A percentile compares a stretch with the other conserved stretches of the same genome.
These are phyloP conservation scores for Debaryomyces subglobosus DNA, from an alignment of 1,139 yeast genomes.

Conservation along the genomic window DNA sequence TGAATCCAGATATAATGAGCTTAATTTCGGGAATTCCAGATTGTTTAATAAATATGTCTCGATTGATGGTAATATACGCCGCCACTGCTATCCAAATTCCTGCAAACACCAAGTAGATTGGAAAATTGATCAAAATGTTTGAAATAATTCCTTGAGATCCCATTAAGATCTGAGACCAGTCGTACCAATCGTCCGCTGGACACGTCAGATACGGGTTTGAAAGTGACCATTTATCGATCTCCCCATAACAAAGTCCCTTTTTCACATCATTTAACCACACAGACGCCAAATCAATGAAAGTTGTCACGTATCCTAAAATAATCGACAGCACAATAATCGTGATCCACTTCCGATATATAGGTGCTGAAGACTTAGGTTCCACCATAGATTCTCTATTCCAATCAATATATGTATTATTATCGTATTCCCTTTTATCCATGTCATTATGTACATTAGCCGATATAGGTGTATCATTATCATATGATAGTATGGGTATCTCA, in stretches of 20 bases:
- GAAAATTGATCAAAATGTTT: constrained; percentile 36
- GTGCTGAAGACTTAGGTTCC: constrained; percentile 16
- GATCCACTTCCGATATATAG: constrained; percentile 50
- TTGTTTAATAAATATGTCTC: constrained; percentile 52
- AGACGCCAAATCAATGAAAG: constrained; percentile 60
- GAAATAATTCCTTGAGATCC: constrained; percentile 21
- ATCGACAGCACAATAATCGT: constrained; percentile 60
- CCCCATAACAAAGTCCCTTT: constrained; percentile 45
- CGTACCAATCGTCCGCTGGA: constrained; percentile 46
- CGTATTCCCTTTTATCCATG: constrained; percentile 16
- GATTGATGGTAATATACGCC: constrained; percentile 31
- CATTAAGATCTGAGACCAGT: constrained; percentile 41
- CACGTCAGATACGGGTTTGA: constrained; percentile 50
- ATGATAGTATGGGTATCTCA: constrained; percentile 10
- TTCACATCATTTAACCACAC: constrained; percentile 68
- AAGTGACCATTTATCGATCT: constrained; percentile 45
- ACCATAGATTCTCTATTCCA: constrained; percentile 29
- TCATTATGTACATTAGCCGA: neutral
- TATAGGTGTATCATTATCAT: neutral
- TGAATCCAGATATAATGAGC: constrained; percentile 62
- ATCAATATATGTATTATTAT: constrained; percentile 42
- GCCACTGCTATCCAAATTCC: constrained; percentile 29
- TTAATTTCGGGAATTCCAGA: constrained; percentile 77
- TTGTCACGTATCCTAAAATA: constrained; percentile 59
- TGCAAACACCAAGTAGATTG: constrained; percentile 39